Percentiles rank a stretch among this genome's conserved stretches.
Conservation (phyloP, 331 rosid genomes). For the Quercus tomentella region DNA sequence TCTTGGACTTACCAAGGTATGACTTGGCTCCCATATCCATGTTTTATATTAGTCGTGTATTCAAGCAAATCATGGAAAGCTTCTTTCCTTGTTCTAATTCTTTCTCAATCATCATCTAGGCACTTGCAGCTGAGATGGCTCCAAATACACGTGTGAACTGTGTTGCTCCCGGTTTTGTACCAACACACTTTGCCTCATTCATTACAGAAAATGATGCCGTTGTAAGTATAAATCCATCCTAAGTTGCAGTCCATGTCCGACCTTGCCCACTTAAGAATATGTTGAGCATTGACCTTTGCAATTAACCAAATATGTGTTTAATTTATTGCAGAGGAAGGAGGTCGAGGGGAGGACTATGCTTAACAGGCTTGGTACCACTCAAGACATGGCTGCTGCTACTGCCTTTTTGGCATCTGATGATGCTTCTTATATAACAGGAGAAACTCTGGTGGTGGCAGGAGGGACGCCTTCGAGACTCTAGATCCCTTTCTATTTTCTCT, state of each 20-base stretch:
- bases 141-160: constrained; percentile 87
- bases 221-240: constrained; percentile 38
- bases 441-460: constrained; percentile 90
- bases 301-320: neutral
- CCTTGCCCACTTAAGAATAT: neutral
- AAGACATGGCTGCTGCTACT: constrained; percentile 84
- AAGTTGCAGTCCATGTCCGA: neutral
- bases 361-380: constrained; percentile 82
- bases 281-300: neutral
- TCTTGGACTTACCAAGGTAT: constrained; percentile 82
- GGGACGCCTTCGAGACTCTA: constrained; percentile 87
- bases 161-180: constrained; percentile 94
- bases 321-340: constrained; percentile 44
- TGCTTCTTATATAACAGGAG: constrained; percentile 91
- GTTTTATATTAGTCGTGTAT: neutral
- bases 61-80: neutral
- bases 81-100: constrained; percentile 8
- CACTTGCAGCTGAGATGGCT: constrained; percentile 81
- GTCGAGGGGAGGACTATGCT: constrained; percentile 63
- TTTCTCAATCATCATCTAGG: constrained; percentile 41
- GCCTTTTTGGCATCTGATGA: constrained; percentile 93
- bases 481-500: constrained; percentile 9
- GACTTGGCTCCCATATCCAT: neutral
- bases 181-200: constrained; percentile 81
- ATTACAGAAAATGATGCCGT: constrained; percentile 34